phyloP scores from a whole-genome alignment of 1,284 basidiomycete species.

The Marasmius oreades region DNA sequence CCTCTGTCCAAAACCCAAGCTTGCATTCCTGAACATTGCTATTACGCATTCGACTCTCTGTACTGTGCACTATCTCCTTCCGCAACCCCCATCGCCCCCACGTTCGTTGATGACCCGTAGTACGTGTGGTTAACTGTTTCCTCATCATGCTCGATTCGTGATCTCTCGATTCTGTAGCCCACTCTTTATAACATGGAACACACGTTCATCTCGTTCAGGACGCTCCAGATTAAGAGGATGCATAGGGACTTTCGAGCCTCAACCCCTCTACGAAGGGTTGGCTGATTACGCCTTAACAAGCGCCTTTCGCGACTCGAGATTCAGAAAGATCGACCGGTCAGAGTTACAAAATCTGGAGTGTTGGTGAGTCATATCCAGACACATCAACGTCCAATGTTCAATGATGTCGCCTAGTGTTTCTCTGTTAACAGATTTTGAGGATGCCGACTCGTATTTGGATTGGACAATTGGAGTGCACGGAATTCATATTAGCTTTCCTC shows the following conservation, averaged over 20 bases:
- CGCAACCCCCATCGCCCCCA: constrained; percentile 49
- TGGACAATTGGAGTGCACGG: constrained; percentile 94
- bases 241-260: constrained; percentile 90
- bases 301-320: constrained; percentile 70
- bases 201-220: constrained; percentile 52
- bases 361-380: constrained; percentile 44
- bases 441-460: constrained; percentile 81
- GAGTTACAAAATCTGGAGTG: constrained; percentile 85
- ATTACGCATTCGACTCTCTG: constrained; percentile 74
- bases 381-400: not conserved
- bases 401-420: constrained; percentile 62
- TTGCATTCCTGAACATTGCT: constrained; percentile 72
- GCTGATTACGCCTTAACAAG: constrained; percentile 90
- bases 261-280: constrained; percentile 74
- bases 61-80: constrained; percentile 64
- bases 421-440: constrained; percentile 90
- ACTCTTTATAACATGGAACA: constrained; percentile 97
- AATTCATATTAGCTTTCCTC: constrained; percentile 84
- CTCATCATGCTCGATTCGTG: not conserved
- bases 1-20: constrained; percentile 19
- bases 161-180: constrained; percentile 53
- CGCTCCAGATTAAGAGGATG: constrained; percentile 81
- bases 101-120: constrained; percentile 71
- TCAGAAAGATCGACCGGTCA: constrained; percentile 66
- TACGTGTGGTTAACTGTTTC: constrained; percentile 34